phyloP scores from a whole-genome alignment of 1,284 basidiomycete genomes.

The Fomitopsis palustris region DNA sequence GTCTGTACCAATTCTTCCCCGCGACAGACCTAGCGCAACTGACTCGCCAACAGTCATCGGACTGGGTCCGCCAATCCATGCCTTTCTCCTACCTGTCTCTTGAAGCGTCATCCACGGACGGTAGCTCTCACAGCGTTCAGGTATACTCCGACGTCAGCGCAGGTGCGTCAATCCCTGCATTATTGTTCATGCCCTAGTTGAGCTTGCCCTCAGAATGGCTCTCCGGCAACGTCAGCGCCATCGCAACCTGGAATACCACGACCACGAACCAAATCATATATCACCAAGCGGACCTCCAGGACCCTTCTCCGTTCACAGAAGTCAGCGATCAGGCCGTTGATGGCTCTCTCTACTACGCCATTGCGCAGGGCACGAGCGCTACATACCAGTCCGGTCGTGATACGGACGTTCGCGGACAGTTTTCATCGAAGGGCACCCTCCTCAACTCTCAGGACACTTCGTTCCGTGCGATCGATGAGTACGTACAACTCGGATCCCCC shows the following conservation, averaged over 20 bases:
- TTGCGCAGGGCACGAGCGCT: constrained; percentile 13
- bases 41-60: constrained; percentile 16
- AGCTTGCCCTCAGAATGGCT: constrained; percentile 15
- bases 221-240: constrained; percentile 11
- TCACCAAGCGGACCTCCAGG: constrained; percentile 15
- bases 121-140: constrained; percentile 5
- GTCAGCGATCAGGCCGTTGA: constrained; percentile 19
- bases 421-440: constrained; percentile 11
- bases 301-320: constrained; percentile 13
- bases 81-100: constrained; percentile 29
- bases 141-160: constrained; percentile 15
- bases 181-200: constrained; percentile 14
- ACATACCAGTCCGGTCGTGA: constrained; percentile 16
- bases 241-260: constrained; percentile 13
- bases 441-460: constrained; percentile 5
- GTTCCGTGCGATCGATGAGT: constrained; percentile 15
- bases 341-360: constrained; percentile 19
- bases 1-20: background rate
- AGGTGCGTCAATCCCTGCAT: constrained; percentile 12
- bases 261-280: constrained; percentile 9
- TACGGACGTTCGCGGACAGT: constrained; percentile 8
- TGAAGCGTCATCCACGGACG: constrained; percentile 14
- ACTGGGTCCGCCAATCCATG: constrained; percentile 30
- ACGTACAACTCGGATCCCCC: background rate
- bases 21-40: constrained; percentile 1